phyloP scores from a whole-genome alignment of 305 asterid species.

The Fraxinus baroniana region DNA sequence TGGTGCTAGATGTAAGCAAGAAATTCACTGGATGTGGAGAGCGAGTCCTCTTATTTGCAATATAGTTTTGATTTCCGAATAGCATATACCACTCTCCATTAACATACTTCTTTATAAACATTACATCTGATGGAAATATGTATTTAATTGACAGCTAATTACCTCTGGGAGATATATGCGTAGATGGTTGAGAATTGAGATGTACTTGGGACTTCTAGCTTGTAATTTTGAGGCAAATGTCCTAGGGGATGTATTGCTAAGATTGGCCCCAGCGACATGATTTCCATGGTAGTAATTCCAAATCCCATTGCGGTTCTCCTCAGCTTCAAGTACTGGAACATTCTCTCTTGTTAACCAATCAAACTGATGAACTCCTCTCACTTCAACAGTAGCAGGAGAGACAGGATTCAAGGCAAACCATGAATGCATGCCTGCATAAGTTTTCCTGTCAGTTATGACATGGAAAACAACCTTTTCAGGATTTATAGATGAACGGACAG shows the following conservation, averaged over 20 bases:
- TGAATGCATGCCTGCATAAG: conserved; percentile 98
- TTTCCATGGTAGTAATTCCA: conserved; percentile 96
- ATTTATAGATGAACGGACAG: conserved; percentile 66
- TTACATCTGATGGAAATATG: conserved; percentile 4
- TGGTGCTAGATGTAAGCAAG: neutral
- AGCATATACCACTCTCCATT: neutral
- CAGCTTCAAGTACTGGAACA: conserved; percentile 96
- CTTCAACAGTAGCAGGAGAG: conserved; percentile 90
- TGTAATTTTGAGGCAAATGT: conserved; percentile 92
- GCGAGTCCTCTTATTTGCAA: neutral
- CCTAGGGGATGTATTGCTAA: conserved; percentile 79
- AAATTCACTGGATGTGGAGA: neutral
- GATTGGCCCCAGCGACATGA: conserved; percentile 88
- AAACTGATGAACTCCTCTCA: conserved; percentile 98
- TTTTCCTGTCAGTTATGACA: conserved; percentile 96
- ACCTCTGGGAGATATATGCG: conserved; percentile 99
- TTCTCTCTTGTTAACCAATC: conserved; percentile 98
- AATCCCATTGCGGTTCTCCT: conserved; percentile 79
- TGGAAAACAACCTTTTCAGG: conserved; percentile 90
- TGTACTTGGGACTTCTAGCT: conserved; percentile 95
- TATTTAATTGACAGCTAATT: conserved; percentile 17
- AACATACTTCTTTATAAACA: neutral
- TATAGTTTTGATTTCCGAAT: neutral
- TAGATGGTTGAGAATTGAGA: conserved; percentile 94
- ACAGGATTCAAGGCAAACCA: conserved; percentile 93